Evolutionary conservation across 192 early-diverging fungal genomes (phyloP).

Genomic region (Coemansia sp.): DNA sequence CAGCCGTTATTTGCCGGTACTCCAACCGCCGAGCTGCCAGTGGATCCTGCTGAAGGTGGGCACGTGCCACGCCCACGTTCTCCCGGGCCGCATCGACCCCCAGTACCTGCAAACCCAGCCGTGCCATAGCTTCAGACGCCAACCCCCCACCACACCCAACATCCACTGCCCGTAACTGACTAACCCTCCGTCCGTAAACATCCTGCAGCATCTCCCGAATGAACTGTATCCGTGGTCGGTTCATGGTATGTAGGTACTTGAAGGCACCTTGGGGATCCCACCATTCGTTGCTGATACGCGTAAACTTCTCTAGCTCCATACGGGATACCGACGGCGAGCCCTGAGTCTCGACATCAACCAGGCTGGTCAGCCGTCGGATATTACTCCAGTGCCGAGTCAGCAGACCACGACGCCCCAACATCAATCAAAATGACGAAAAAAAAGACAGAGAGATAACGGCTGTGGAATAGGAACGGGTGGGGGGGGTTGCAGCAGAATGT

Average conservation of each 20-base stretch:
- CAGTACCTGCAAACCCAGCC: conserved; percentile 64
- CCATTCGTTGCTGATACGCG: conserved; percentile 58
- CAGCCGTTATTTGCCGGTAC: conserved; percentile 31
- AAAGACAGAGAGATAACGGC: no score
- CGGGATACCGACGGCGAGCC: conserved; percentile 7
- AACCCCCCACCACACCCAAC: conserved; percentile 95
- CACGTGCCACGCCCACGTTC: conserved; percentile 72
- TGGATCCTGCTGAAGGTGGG: conserved; percentile 69
- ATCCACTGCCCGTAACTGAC: conserved; percentile 62
- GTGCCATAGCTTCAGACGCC: conserved; percentile 75
- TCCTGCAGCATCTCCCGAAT: conserved; percentile 55
- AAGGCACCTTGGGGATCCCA: conserved; percentile 86
- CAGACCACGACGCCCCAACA: no score
- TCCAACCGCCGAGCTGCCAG: conserved; percentile 52
- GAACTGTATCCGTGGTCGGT: conserved; percentile 66
- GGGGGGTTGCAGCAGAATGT: no score
- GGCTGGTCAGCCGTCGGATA: no score
- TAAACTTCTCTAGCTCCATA: conserved; percentile 23
- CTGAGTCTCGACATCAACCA: no score
- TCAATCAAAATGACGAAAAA: no score
- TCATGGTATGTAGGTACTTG: conserved; percentile 75
- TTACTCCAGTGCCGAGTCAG: no score
- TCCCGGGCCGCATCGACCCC: conserved; percentile 84
- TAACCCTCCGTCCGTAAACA: neutral
- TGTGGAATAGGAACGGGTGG: no score